A percentile compares a stretch with the other conserved stretches of the same genome.
phyloP scores from a whole-genome alignment of 441 rosid genomes.

The Adansonia grandidieri region DNA sequence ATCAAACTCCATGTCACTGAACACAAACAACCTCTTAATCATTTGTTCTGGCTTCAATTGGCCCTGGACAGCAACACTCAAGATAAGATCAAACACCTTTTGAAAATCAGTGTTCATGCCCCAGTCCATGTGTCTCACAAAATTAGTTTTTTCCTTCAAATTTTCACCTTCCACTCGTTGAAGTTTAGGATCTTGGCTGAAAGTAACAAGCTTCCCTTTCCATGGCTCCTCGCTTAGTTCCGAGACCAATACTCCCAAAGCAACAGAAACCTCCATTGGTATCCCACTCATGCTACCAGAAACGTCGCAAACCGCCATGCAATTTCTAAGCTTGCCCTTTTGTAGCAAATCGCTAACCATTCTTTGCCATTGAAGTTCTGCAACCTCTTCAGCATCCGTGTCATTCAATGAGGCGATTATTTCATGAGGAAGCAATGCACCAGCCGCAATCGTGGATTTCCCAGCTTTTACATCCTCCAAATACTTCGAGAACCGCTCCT shows the following conservation, averaged over 20 bases:
- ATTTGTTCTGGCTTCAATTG: slow-evolving; percentile 43
- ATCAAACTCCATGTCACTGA: slow-evolving; percentile 69
- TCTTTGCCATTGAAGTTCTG: slow-evolving; percentile 55
- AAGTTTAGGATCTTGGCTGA: slow-evolving; percentile 47
- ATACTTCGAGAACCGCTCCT: slow-evolving; percentile 38
- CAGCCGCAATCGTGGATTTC: slow-evolving; percentile 44
- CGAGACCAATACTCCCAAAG: slow-evolving; percentile 59
- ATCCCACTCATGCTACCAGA: slow-evolving; percentile 49
- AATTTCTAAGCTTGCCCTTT: slow-evolving; percentile 52
- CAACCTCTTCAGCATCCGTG: slow-evolving; percentile 39
- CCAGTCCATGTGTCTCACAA: slow-evolving; percentile 40
- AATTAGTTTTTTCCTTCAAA: slow-evolving; percentile 38
- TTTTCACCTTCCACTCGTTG: slow-evolving; percentile 45
- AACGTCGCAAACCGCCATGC: slow-evolving; percentile 61
- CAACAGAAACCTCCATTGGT: slow-evolving; percentile 63
- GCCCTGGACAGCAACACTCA: slow-evolving; percentile 45
- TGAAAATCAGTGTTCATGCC: slow-evolving; percentile 46
- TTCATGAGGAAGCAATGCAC: slow-evolving; percentile 58
- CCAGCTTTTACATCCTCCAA: slow-evolving; percentile 40
- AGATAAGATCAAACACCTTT: slow-evolving; percentile 49
- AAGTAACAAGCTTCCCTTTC: slow-evolving; percentile 67
- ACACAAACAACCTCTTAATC: slow-evolving; percentile 56
- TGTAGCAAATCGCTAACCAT: slow-evolving; percentile 49
- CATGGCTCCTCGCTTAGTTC: slow-evolving; percentile 60
- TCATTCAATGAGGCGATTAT: slow-evolving; percentile 38